Conservation (phyloP, 805 yeast genomes). For the Sugiyamaella smithiae region DNA sequence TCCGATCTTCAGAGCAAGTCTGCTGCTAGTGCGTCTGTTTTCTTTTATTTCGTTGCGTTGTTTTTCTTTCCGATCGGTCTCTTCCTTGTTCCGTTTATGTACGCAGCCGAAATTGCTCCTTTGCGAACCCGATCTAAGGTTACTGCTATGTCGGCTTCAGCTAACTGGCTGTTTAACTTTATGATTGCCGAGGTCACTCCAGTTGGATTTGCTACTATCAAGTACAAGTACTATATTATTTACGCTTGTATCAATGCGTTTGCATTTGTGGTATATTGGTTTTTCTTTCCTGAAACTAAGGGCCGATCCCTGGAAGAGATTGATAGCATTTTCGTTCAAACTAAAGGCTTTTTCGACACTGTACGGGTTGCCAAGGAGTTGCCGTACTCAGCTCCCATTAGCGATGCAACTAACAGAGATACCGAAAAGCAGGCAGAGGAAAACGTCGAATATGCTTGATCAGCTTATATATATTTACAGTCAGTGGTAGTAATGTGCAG, state of each 20-base stretch:
- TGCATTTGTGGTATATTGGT: constrained; percentile 38
- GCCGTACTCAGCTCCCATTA: constrained; percentile 8
- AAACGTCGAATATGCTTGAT: constrained; percentile 7
- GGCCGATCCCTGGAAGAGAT: constrained; percentile 72
- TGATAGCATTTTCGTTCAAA: constrained; percentile 49
- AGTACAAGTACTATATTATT: constrained; percentile 44
- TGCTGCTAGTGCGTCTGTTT: constrained; percentile 28
- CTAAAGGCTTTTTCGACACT: constrained; percentile 12
- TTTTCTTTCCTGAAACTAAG: constrained; percentile 69
- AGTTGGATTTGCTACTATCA: constrained; percentile 39
- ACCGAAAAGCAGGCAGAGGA: constrained; percentile 6
- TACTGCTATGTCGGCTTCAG: constrained; percentile 58
- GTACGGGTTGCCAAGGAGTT: constrained; percentile 8
- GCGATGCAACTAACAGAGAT: constrained; percentile 2
- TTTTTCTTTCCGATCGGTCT: constrained; percentile 18
- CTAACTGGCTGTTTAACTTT: constrained; percentile 63
- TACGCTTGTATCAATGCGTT: constrained; percentile 15
- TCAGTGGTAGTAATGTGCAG: too few relatives aligned
- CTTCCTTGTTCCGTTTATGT: constrained; percentile 12
- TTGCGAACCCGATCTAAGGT: constrained; percentile 29
- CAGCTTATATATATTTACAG: too few relatives aligned
- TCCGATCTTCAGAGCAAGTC: constrained; percentile 44
- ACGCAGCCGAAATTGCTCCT: constrained; percentile 18
- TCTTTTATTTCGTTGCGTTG: constrained; percentile 7
- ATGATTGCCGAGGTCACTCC: constrained; percentile 67